phyloP scores from a whole-genome alignment of 805 yeast genomes.

The Spathaspora hagerdaliae region DNA sequence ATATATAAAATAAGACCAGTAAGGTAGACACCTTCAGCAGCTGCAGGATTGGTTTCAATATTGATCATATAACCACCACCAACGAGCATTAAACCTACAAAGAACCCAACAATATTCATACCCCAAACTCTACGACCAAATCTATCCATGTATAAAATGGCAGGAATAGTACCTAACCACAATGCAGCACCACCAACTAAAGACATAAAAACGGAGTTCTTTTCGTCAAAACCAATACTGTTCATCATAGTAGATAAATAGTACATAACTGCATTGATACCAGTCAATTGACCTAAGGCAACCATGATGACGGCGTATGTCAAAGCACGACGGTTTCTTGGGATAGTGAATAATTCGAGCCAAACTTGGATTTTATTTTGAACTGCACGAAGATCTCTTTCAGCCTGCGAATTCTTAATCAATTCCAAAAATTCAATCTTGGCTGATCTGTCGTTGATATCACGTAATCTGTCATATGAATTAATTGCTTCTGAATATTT shows the following conservation, averaged over 20 bases:
- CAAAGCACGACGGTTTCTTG: constrained; percentile 61
- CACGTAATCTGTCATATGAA: constrained; percentile 55
- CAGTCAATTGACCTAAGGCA: constrained; percentile 60
- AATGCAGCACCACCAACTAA: constrained; percentile 66
- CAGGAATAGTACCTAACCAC: constrained; percentile 63
- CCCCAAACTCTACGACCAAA: constrained; percentile 63
- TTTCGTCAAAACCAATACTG: constrained; percentile 49
- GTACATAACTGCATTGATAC: constrained; percentile 65
- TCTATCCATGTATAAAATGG: constrained; percentile 53
- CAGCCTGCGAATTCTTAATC: constrained; percentile 49
- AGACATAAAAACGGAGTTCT: constrained; percentile 59
- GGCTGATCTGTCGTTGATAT: constrained; percentile 36
- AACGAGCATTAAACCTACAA: constrained; percentile 56
- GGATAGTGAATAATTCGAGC: constrained; percentile 49
- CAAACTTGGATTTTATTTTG: constrained; percentile 37
- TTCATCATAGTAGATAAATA: constrained; percentile 57
- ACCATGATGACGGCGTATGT: constrained; percentile 56
- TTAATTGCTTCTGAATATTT: constrained; percentile 44
- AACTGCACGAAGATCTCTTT: constrained; percentile 33
- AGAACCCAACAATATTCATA: constrained; percentile 51
- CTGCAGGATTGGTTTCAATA: constrained; percentile 32
- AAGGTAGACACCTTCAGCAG: constrained; percentile 57
- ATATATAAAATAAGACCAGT: constrained; percentile 62
- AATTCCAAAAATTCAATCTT: constrained; percentile 56
- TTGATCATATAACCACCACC: constrained; percentile 53